Conservation (phyloP, 371 early-diverging fungal genomes). For the Gilbertella persicaria region DNA sequence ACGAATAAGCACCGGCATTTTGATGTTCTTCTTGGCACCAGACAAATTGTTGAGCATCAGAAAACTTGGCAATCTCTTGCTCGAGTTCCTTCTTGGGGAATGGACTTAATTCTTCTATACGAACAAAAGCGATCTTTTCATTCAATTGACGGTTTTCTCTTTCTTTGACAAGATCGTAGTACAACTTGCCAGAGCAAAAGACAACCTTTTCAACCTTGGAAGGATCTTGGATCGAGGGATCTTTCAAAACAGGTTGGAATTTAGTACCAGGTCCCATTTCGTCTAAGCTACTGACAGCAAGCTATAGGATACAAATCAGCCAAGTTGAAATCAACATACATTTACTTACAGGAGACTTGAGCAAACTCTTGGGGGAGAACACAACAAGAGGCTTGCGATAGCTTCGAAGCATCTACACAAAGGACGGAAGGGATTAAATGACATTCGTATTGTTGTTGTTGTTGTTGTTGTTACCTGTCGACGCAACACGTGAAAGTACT, state of each 20-base stretch:
- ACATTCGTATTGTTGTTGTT: not conserved
- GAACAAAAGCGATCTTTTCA: constrained; percentile 77
- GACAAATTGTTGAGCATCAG: constrained; percentile 69
- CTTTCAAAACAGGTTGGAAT: constrained; percentile 82
- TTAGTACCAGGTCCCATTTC: constrained; percentile 86
- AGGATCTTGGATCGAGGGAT: constrained; percentile 45
- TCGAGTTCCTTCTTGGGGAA: constrained; percentile 82
- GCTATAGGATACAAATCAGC: constrained; percentile 23
- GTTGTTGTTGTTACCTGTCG: constrained; percentile 67
- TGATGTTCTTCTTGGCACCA: constrained; percentile 97
- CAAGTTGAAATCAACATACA: not conserved
- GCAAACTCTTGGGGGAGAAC: constrained; percentile 84
- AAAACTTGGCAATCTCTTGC: constrained; percentile 65
- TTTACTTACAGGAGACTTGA: constrained; percentile 52
- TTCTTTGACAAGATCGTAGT: constrained; percentile 88
- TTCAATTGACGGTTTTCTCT: constrained; percentile 62
- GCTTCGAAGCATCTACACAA: constrained; percentile 70
- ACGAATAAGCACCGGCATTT: constrained; percentile 90
- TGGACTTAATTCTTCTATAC: constrained; percentile 92
- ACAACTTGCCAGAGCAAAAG: constrained; percentile 90
- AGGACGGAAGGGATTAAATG: too few species aligned
- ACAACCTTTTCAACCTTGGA: constrained; percentile 70
- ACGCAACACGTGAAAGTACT: constrained; percentile 94
- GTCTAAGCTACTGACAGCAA: constrained; percentile 70
- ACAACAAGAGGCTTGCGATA: constrained; percentile 94